A percentile compares a stretch with the other conserved stretches of the same genome.
Conservation (phyloP, 2,329 filamentous ascomycete species). For the Cucurbitaria berberidis region DNA sequence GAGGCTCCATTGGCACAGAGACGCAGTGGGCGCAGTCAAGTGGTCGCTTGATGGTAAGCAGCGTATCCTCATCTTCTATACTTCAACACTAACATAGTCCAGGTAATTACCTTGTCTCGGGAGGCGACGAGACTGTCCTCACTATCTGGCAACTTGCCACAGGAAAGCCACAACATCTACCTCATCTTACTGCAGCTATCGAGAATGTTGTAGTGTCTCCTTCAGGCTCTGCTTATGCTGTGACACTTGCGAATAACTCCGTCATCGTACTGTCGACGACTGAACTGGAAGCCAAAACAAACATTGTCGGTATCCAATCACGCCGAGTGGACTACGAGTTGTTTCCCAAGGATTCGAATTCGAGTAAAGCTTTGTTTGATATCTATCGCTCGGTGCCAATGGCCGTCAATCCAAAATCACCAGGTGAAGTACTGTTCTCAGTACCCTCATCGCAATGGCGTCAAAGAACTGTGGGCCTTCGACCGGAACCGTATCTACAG, state of each 20-base stretch:
- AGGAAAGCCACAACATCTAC: slow-evolving; percentile 78
- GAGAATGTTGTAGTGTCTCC: slow-evolving; percentile 84
- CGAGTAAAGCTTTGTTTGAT: slow-evolving; percentile 22
- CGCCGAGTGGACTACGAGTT: slow-evolving; percentile 39
- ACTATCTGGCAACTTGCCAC: slow-evolving; percentile 95
- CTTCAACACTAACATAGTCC: slow-evolving; percentile 2
- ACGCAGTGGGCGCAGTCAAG: slow-evolving; percentile 80
- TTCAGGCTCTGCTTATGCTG: slow-evolving; percentile 77
- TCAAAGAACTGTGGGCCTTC: slow-evolving; percentile 27
- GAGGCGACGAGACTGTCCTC: slow-evolving; percentile 85
- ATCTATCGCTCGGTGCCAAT: slow-evolving; percentile 44
- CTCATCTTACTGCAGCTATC: slow-evolving; percentile 86
- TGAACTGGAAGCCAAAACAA: slow-evolving; percentile 83
- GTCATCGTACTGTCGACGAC: slow-evolving; percentile 88
- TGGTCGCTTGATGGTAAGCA: slow-evolving; percentile 87
- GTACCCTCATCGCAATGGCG: slow-evolving; percentile 60
- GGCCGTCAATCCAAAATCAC: slow-evolving; percentile 49
- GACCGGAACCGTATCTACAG: slow-evolving; percentile 71
- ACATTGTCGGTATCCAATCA: slow-evolving; percentile 81
- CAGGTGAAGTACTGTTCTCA: slow-evolving; percentile 53
- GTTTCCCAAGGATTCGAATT: slow-evolving; percentile 27
- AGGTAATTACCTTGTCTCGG: slow-evolving; percentile 94
- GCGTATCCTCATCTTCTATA: background rate
- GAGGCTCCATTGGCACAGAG: slow-evolving; percentile 89
- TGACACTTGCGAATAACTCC: slow-evolving; percentile 91